Evolutionary conservation across 2,329 filamentous ascomycete species (phyloP), one percentile per base, ranked within the genome.

Genomic region (Sarocladium brachiariae): DNA sequence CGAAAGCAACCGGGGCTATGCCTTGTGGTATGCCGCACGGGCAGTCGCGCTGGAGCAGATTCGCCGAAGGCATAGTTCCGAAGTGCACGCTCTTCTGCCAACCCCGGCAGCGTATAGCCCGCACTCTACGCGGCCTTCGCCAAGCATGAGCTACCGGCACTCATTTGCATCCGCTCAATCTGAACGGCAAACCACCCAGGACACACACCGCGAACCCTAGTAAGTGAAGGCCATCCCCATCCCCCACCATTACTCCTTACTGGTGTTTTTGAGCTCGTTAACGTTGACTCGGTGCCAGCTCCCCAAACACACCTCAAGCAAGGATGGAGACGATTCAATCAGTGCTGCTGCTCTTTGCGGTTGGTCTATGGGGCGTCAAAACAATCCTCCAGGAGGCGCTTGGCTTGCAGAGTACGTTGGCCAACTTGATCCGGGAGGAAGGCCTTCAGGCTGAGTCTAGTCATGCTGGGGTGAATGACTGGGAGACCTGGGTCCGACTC

Each of bases 311-410:
- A 0, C 76, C 77, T 0, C 76, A 80, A 57, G 74, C 78, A 2
- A 70, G 78, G 0, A 70, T 86, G 39, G 81, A 86, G 60, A 86
- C 81, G 0, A 83, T 84, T 2, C 82, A 86, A 57, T 77, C 81
- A 3, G 70, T 86, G 1, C 64, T 86, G 0, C 62, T 86, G 1
- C 71, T 83, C 4, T 81, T 82, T 55, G 76, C 77, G 0, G 73
- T 81, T 8, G 80, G 79, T 0, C 70, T 82, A 5, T 83, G 80
- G 80, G 78, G 77, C 2, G 76, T 77, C 25, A 81, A 80, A 53
- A 75, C 76, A 1, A 80, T 83, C 31, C 64, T 83, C 6, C 75
- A 80, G 50, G 80, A 83, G 53, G 76, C 80, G 0, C 59, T 83
- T n/a, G 75, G 76, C 0, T 60, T 83, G 21, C 80, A 82, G 58